These are phyloP conservation scores for Talaromyces sp. DNA, from an alignment of 2,329 filamentous ascomycete species.

Conservation along the genomic window DNA sequence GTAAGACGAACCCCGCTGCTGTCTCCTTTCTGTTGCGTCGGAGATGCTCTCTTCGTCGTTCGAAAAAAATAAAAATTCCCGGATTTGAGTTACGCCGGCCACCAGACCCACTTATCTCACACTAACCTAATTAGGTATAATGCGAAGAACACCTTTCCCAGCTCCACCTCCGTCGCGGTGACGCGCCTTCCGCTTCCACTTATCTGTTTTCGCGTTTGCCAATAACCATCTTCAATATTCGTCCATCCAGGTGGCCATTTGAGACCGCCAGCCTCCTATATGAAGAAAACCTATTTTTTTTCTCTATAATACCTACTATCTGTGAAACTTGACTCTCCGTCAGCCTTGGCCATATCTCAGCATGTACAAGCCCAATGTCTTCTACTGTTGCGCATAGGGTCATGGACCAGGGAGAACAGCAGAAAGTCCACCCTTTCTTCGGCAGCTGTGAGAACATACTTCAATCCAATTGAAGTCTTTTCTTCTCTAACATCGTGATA, in stretches of 20 bases:
- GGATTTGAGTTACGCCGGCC: conserved; percentile 11
- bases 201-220: not conserved
- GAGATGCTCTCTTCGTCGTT: not conserved
- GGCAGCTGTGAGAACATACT: conserved; percentile 33
- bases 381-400: conserved; percentile 31
- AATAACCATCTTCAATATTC: not conserved
- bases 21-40: not conserved
- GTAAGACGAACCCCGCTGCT: not conserved
- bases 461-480: not conserved
- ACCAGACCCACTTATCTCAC: not conserved
- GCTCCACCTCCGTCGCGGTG: conserved; percentile 12
- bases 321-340: conserved; percentile 18
- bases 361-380: conserved; percentile 27
- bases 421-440: conserved; percentile 42
- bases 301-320: not conserved
- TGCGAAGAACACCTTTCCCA: not conserved
- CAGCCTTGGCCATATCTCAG: conserved; percentile 12
- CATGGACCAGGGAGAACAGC: conserved; percentile 40
- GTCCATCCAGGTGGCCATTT: not conserved
- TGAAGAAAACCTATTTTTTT: not conserved
- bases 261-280: not conserved
- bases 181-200: conserved; percentile 10
- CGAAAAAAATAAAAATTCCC: conserved; percentile 10
- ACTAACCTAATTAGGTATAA: not conserved
- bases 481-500: not conserved